Conservation (phyloP, 192 early-diverging fungal genomes). For the Entophlyctis luteolus region DNA sequence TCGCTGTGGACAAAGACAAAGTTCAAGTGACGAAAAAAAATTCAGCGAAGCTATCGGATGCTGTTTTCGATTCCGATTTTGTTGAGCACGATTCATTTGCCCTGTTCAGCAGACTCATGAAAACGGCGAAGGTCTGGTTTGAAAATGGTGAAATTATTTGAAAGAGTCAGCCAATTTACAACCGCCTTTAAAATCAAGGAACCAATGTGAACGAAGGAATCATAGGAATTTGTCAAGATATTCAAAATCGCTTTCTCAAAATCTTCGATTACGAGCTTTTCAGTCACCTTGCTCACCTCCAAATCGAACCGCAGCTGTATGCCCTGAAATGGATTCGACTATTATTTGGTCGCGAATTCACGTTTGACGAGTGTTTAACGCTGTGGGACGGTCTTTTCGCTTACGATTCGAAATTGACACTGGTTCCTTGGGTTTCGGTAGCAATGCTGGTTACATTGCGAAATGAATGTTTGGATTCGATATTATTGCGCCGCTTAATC, state of each 20-base stretch:
- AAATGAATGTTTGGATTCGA: conserved; percentile 56
- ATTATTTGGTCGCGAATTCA: conserved; percentile 86
- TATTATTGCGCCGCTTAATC: not conserved
- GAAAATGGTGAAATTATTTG: conserved; percentile 55
- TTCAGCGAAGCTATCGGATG: not conserved
- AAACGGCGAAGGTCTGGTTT: conserved; percentile 76
- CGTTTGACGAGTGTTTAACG: conserved; percentile 60
- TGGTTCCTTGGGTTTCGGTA: conserved; percentile 80
- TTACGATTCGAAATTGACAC: conserved; percentile 67
- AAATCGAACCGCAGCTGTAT: conserved; percentile 92
- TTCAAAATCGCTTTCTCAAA: conserved; percentile 68
- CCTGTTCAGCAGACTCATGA: conserved; percentile 81
- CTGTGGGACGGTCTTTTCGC: conserved; percentile 93
- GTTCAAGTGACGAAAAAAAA: conserved; percentile 10
- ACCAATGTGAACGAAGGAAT: no score
- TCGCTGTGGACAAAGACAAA: conserved; percentile 72
- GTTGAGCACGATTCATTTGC: conserved; percentile 84
- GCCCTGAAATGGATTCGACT: conserved; percentile 90
- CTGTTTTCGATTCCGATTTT: conserved; percentile 59
- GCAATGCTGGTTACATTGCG: conserved; percentile 69
- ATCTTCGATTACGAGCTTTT: conserved; percentile 70
- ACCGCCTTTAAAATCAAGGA: no score
- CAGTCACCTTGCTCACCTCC: conserved; percentile 62
- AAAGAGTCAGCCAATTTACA: not conserved
- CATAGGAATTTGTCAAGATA: conserved; percentile 65